Base-by-base conservation (phyloP, 2,329 filamentous ascomycete species). In the Phymatotrichopsis omnivora region DNA sequence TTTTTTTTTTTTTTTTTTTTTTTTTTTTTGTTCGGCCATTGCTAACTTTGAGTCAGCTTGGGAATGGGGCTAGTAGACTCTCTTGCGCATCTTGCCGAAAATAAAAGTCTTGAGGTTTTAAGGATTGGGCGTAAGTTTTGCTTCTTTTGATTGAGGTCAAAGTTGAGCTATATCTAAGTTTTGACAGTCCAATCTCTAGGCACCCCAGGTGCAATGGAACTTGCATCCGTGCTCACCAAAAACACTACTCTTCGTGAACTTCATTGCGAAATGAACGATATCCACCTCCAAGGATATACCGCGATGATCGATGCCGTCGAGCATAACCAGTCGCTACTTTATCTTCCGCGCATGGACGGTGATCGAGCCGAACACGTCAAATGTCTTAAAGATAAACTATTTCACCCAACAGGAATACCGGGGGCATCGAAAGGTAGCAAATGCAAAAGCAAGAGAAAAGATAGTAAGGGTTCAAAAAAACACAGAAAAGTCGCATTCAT, bases 261-360 rank as follows among this genome's bases (percentile, higher is more conserved):
- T 5, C 70, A 82, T 56, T 84, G 80, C 60, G 78, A 80, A 51
- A 76, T 80, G 60, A 85, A 85, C 57, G 75, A 77, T 43, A 80
- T 82, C 44, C 78, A 77, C 34, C 67, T 82, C n/a, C 75, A 79
- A 53, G 78, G 76, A 1, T 78, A 82, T 53, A 82, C 77, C 0
- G 76, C 78, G 40, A 64, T 82, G 5, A 75, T 84, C 38, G 80
- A 83, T 56, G 72, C 77, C 14, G 63, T 84, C n/a, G 71, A 78
- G 48, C 72, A 70, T 31, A 85, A 85, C 57, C 72, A 69, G 2
- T 74, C 72, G 0, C 61, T 84, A 1, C 60, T 81, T 11, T 72
- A 72, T 54, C 68, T 84, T 25, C 78, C 80, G 5, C 65, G 64
- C 7, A 79, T 83, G 74, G 68, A 72, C 27, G 68, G 73, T 51